Evolutionary conservation across 495 filamentous ascomycete species (phyloP), one percentile per base, ranked within the genome.

Genomic region (Sabuloglossum arenarium): DNA sequence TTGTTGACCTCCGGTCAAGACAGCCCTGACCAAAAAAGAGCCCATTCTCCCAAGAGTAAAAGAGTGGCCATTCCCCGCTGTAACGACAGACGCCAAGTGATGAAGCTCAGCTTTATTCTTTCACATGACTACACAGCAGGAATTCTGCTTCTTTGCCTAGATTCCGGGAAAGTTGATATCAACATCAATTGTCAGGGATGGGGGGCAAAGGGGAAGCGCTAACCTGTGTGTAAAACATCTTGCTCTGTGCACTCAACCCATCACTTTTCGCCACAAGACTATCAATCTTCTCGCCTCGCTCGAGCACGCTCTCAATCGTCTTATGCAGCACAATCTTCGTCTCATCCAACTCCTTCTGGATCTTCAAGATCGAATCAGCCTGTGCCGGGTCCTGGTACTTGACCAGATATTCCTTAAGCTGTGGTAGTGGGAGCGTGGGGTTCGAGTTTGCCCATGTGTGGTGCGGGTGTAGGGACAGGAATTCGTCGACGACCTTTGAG

Each of bases 291-390:
- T 91, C 86, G 30, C 84, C 84, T 37, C 88, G 75, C 71, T 93
- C 84, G 62, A 95, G 69, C 55, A 94, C 85, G 63, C 78, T 81
- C 70, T 91, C 85, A 62, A 94, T 90, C n/a, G 87, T 91, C 79
- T 95, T 93, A 70, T 95, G 88, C 57, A 98, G 76, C 46, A 94
- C 81, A 65, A 95, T 91, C 79, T 96, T 98, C 56, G 93, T 98
- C 76, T 96, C 88, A 61, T 96, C 88, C 59, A 98, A 75, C 70
- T 98, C 89, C 70, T 86, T 83, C 71, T 97, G 93, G 61, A 97
- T 95, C 75, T 84, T 90, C 75, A 87, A 78, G 63, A 94, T 91
- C 69, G 79, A 87, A 69, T 88, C 88, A 54, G 88, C 89, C 68
- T 93, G 77, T 66, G 78, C 72, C 25, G 89, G 86, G 65, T 94